A percentile compares a stretch with the other conserved stretches of the same genome.
phyloP scores from a whole-genome alignment of 495 filamentous ascomycete genomes.

The Ramalina peruviana region DNA sequence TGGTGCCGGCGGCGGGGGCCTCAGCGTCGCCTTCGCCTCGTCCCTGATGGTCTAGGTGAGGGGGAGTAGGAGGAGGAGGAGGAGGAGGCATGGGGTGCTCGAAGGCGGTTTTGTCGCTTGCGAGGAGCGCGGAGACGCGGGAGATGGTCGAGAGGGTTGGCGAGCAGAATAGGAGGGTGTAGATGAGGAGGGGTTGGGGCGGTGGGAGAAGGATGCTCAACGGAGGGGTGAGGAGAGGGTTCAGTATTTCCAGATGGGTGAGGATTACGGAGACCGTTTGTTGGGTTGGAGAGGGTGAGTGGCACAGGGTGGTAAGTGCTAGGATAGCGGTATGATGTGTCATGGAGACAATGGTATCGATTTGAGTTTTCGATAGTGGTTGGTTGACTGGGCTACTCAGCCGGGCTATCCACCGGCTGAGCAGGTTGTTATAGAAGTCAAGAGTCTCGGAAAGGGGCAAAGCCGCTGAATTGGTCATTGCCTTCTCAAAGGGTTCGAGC shows the following conservation, averaged over 20 bases:
- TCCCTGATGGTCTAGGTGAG: constrained; percentile 10
- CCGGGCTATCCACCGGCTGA: constrained; percentile 51
- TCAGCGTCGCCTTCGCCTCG: not conserved
- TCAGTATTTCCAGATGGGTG: constrained; percentile 51
- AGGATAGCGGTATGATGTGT: constrained; percentile 48
- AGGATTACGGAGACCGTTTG: constrained; percentile 40
- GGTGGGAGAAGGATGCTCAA: constrained; percentile 41
- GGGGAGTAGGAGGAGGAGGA: too few relatives aligned
- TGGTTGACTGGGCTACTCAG: constrained; percentile 16
- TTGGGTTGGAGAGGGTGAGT: constrained; percentile 19
- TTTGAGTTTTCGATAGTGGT: constrained; percentile 2
- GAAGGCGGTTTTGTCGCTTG: constrained; percentile 60
- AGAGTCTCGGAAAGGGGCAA: constrained; percentile 36
- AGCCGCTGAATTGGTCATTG: constrained; percentile 36
- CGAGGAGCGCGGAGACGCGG: constrained; percentile 51
- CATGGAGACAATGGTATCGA: constrained; percentile 28
- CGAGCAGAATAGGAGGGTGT: constrained; percentile 48
- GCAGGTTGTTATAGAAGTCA: constrained; percentile 55
- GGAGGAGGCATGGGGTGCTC: constrained; percentile 33
- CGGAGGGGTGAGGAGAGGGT: constrained; percentile 39
- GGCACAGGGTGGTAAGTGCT: constrained; percentile 45
- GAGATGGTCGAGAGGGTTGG: constrained; percentile 50
- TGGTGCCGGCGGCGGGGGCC: not conserved
- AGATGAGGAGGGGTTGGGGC: constrained; percentile 55
- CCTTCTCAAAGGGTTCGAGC: constrained; percentile 43